Conservation (phyloP, 2,329 filamentous ascomycete species). For the Calonectria pseudoturangicola region DNA sequence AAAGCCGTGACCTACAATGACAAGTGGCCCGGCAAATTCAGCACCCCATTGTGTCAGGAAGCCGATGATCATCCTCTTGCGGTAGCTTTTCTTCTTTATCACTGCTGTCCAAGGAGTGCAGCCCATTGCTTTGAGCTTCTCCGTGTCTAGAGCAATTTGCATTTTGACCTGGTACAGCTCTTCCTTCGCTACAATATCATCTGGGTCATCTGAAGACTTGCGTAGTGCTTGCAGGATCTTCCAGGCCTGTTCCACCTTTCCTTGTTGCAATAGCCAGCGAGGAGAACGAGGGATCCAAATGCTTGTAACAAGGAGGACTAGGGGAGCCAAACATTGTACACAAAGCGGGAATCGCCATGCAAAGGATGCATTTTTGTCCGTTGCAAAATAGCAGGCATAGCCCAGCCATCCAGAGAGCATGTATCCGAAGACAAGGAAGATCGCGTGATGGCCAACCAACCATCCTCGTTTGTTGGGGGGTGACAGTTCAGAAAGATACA, state of each 20-base stretch:
- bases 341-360: slow-evolving; percentile 66
- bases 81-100: slow-evolving; percentile 67
- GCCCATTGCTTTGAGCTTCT: slow-evolving; percentile 62
- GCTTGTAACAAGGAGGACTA: slow-evolving; percentile 60
- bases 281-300: slow-evolving; percentile 64
- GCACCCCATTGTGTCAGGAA: slow-evolving; percentile 73
- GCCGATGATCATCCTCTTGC: slow-evolving; percentile 70
- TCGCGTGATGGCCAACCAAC: slow-evolving; percentile 69
- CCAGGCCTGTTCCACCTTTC: slow-evolving; percentile 66
- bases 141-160: slow-evolving; percentile 65
- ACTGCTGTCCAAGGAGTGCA: slow-evolving; percentile 66
- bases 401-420: slow-evolving; percentile 64
- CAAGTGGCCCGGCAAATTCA: slow-evolving; percentile 70
- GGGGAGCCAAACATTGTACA: slow-evolving; percentile 63
- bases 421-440: slow-evolving; percentile 66
- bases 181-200: slow-evolving; percentile 65
- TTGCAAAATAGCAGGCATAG: slow-evolving; percentile 59
- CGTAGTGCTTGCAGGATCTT: slow-evolving; percentile 62
- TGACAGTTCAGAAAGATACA: slow-evolving; percentile 59
- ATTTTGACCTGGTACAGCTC: slow-evolving; percentile 68
- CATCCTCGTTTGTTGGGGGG: slow-evolving; percentile 66
- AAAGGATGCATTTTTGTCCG: slow-evolving; percentile 57
- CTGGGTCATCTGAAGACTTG: slow-evolving; percentile 51
- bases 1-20: slow-evolving; percentile 65
- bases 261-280: slow-evolving; percentile 69